These are phyloP conservation scores for Lumnitzera racemosa DNA, from an alignment of 345 rosid genomes.

Conservation along the genomic window DNA sequence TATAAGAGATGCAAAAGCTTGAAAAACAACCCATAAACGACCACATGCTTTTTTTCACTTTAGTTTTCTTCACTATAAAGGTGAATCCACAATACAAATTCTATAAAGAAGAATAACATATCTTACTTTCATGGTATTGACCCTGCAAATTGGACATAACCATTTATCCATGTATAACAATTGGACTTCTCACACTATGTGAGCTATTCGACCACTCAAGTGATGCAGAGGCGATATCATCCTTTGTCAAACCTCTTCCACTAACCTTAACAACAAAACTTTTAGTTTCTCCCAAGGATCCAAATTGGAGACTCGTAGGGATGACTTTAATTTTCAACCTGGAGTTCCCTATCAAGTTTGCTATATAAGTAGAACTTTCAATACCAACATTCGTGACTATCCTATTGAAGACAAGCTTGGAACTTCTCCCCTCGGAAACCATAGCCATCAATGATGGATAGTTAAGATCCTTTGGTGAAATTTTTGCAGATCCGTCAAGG, in stretches of 20 bases:
- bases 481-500: slow-evolving; percentile 9
- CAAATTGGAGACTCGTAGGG: slow-evolving; percentile 28
- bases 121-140: too few species aligned
- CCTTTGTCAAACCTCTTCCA: neutral
- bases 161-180: neutral
- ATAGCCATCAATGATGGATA: slow-evolving; percentile 39
- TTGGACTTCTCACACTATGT: slow-evolving; percentile 1
- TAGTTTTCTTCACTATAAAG: too few species aligned
- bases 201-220: slow-evolving; percentile 5
- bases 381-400: slow-evolving; percentile 58
- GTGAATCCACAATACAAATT: too few species aligned
- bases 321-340: slow-evolving; percentile 22
- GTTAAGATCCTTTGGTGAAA: slow-evolving; percentile 29
- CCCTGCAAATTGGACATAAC: too few species aligned
- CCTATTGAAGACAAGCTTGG: slow-evolving; percentile 25
- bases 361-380: slow-evolving; percentile 35
- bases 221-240: neutral
- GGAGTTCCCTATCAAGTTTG: slow-evolving; percentile 3
- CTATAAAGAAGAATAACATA: too few species aligned
- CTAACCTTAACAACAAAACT: slow-evolving; percentile 32
- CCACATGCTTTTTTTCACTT: too few species aligned
- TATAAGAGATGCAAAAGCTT: too few species aligned
- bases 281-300: slow-evolving; percentile 28
- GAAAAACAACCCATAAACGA: too few species aligned
- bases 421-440: slow-evolving; percentile 9